phyloP scores from a whole-genome alignment of 2,329 filamentous ascomycete genomes.

The Xylariaceae sp. region DNA sequence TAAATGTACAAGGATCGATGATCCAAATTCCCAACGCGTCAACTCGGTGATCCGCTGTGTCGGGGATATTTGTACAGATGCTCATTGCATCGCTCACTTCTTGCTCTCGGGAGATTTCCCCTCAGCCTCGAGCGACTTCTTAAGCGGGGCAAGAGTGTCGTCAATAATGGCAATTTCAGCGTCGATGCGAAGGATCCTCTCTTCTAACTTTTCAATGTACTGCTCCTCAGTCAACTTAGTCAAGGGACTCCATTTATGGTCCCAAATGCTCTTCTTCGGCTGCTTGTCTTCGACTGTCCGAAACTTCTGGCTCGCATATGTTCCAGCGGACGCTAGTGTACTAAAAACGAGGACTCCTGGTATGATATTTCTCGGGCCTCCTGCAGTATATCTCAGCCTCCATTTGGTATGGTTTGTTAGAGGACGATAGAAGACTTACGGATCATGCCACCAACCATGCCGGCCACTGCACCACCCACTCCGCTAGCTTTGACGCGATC shows the following conservation, averaged over 20 bases:
- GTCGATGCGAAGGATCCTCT: slow-evolving; percentile 67
- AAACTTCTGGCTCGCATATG: slow-evolving; percentile 23
- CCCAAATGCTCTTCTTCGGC: slow-evolving; percentile 36
- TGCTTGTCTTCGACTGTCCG: slow-evolving; percentile 13
- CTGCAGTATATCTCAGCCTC: slow-evolving; percentile 33
- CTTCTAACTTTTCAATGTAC: slow-evolving; percentile 65
- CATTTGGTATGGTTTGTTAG: not conserved
- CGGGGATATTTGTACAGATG: too few species aligned
- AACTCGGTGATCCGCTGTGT: too few species aligned
- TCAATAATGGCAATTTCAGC: slow-evolving; percentile 77
- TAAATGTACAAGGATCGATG: too few species aligned
- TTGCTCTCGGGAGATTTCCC: slow-evolving; percentile 3
- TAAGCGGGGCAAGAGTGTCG: slow-evolving; percentile 60
- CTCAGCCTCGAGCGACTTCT: too few species aligned
- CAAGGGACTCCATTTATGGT: slow-evolving; percentile 70
- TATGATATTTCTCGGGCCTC: slow-evolving; percentile 50
- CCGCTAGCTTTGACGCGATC: slow-evolving; percentile 66
- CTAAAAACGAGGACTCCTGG: slow-evolving; percentile 49
- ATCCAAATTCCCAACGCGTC: too few species aligned
- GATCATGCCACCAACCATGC: slow-evolving; percentile 52
- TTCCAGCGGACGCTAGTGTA: slow-evolving; percentile 36
- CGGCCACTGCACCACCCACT: slow-evolving; percentile 67
- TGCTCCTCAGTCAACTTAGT: slow-evolving; percentile 65
- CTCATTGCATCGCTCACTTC: slow-evolving; percentile 8
- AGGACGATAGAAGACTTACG: slow-evolving; percentile 38